Base-by-base conservation (phyloP, 2,329 filamentous ascomycete species). In the Neodidymelliopsis sp. region DNA sequence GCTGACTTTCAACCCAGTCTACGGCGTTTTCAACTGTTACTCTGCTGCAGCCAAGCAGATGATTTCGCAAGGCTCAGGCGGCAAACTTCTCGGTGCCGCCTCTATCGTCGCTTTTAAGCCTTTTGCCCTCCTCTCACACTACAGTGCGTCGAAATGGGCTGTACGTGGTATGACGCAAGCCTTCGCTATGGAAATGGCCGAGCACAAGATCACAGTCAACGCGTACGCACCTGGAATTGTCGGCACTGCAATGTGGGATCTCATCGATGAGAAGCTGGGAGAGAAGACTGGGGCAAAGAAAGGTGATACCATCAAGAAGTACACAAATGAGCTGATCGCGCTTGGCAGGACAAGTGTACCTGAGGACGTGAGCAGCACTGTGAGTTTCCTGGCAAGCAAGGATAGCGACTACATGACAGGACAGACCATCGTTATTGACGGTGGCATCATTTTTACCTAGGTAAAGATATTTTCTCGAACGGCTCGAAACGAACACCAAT, bases 171-270 rank as follows among this genome's bases (percentile, higher is more conserved):
- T 89, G 39, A 86, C 82, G 1, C 84, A 88, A 66, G 82, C 79
- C 0, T 86, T 86, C 54, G 85, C 86, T 1, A 83, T 86, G 78
- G 85, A 87, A 54, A 76, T 88, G 70, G 85, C 85, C 0, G 69
- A 73, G 35, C 79, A 88, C 63, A 76, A 82, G 49, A 88, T 89
- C 65, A 87, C 83, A 0, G 84, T 81, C 15, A 89, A 89, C 57
- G 80, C 81, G 0, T 88, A 88, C 59, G 85, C 84, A 0, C 86
- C 86, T 0, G 86, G 86, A 0, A 86, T 89, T 36, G 84, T 89
- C 0, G 84, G 80, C 0, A 88, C 84, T 0, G 74, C 77, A 0
- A 88, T 88, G 85, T 89, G 85, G 85, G 85, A 88, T 34, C 63
- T 83, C 2, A 87, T 89, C 43, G 86, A 88, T 52, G 80, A 82